These are phyloP conservation scores for Toxoplasma gondii DNA, from an alignment of 169 alveolate genomes.

Conservation along the genomic window DNA sequence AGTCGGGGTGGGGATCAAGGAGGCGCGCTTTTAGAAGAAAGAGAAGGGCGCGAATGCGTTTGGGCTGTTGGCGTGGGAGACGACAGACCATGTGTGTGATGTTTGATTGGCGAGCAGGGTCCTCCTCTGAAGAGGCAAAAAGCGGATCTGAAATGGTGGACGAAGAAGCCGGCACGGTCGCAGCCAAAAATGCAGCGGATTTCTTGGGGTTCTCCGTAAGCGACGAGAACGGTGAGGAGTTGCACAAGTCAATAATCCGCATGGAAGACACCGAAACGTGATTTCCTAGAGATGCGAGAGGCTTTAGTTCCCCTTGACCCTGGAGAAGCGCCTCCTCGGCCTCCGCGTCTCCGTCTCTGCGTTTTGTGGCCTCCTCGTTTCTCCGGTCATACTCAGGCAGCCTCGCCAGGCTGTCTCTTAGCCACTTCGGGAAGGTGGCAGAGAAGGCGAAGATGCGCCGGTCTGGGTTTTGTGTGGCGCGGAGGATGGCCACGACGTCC, in stretches of 20 bases:
- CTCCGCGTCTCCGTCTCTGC: not conserved
- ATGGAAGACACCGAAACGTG: not conserved
- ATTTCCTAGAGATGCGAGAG: no score
- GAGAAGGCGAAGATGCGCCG: slow-evolving; percentile 22
- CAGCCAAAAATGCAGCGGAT: no score
- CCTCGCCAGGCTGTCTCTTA: slow-evolving; percentile 33
- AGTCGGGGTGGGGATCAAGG: slow-evolving; percentile 32
- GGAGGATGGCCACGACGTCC: slow-evolving; percentile 7
- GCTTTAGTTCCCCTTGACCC: no score
- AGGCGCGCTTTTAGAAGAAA: slow-evolving; percentile 6
- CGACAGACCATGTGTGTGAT: not conserved
- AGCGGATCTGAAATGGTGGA: no score
- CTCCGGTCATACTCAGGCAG: not conserved
- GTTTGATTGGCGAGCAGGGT: not conserved
- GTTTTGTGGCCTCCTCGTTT: not conserved
- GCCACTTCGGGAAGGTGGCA: slow-evolving; percentile 12
- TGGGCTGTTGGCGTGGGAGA: not conserved
- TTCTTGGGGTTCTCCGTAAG: no score
- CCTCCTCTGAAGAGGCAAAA: no score
- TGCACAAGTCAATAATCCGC: not conserved
- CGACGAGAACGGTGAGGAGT: not conserved
- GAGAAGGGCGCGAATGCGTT: slow-evolving; percentile 30
- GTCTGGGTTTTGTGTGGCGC: not conserved
- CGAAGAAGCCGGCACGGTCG: no score
- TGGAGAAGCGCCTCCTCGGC: not conserved